Conservation (phyloP, 805 yeast species). For the Starmerella bombicola region DNA sequence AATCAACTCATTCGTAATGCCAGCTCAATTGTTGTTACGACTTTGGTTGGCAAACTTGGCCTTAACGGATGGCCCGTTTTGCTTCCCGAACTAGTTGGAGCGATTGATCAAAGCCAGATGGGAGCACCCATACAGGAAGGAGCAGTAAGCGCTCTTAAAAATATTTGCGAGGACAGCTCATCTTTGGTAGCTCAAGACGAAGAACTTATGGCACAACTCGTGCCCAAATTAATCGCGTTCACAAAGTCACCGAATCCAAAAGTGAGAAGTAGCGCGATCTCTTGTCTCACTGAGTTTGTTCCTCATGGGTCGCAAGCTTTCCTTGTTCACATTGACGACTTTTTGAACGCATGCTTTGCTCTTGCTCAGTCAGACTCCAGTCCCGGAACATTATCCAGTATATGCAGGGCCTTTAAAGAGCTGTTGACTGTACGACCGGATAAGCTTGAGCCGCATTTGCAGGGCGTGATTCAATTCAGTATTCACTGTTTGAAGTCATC, state of each 20-base stretch:
- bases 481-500: slow-evolving; percentile 58
- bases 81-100: slow-evolving; percentile 52
- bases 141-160: slow-evolving; percentile 66
- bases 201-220: slow-evolving; percentile 42
- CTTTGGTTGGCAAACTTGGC: slow-evolving; percentile 60
- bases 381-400: slow-evolving; percentile 51
- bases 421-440: slow-evolving; percentile 71
- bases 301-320: slow-evolving; percentile 57
- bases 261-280: slow-evolving; percentile 50
- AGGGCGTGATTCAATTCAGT: slow-evolving; percentile 76
- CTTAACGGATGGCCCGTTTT: slow-evolving; percentile 61
- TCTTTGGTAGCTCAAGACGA: slow-evolving; percentile 50
- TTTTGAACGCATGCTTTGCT: slow-evolving; percentile 48
- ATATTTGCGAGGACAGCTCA: slow-evolving; percentile 82
- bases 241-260: slow-evolving; percentile 29
- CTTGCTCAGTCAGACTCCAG: slow-evolving; percentile 50
- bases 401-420: slow-evolving; percentile 63
- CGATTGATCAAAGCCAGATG: slow-evolving; percentile 38
- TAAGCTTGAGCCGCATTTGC: slow-evolving; percentile 62
- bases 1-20: slow-evolving; percentile 65
- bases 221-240: slow-evolving; percentile 51
- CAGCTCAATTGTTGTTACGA: slow-evolving; percentile 80
- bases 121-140: slow-evolving; percentile 45
- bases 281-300: slow-evolving; percentile 66
- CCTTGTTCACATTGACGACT: slow-evolving; percentile 51